A percentile compares a stretch with the other conserved stretches of the same genome.
Conservation (phyloP, 805 yeast genomes). For the Kazachstania taianensis region DNA sequence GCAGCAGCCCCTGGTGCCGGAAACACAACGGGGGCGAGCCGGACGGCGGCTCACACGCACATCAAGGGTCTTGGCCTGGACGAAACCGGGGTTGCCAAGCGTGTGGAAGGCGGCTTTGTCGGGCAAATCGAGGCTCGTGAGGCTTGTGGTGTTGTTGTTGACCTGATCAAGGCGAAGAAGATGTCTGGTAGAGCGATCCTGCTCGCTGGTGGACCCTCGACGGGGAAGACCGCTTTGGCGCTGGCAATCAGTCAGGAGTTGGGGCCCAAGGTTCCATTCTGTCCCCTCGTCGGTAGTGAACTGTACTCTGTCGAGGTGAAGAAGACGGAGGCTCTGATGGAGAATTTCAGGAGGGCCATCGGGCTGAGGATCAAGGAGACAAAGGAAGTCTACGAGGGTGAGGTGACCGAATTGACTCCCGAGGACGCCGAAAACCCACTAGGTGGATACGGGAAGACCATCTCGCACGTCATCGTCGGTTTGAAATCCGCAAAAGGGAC, state of each 20-base stretch:
- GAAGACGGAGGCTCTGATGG: constrained; percentile 94
- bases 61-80: constrained; percentile 91
- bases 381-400: constrained; percentile 97
- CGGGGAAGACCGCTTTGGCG: constrained; percentile 96
- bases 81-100: constrained; percentile 77
- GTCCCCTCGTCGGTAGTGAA: constrained; percentile 94
- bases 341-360: constrained; percentile 91
- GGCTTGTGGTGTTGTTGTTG: constrained; percentile 93
- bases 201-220: constrained; percentile 96
- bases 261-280: constrained; percentile 95
- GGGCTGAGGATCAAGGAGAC: constrained; percentile 94
- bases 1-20: too few species aligned
- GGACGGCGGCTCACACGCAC: constrained; percentile 96
- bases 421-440: constrained; percentile 94
- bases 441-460: constrained; percentile 97
- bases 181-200: constrained; percentile 94
- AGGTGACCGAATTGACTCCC: constrained; percentile 89
- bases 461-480: constrained; percentile 88
- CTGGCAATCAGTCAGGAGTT: constrained; percentile 91
- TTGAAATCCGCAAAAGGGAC: constrained; percentile 87
- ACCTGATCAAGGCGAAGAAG: constrained; percentile 80
- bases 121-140: constrained; percentile 67
- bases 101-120: constrained; percentile 77
- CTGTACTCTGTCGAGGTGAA: constrained; percentile 92
- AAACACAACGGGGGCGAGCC: constrained; percentile 23